Evolutionary conservation across 108 stramenopile genomes (phyloP).

Genomic region (Skeletonema menzelii): DNA sequence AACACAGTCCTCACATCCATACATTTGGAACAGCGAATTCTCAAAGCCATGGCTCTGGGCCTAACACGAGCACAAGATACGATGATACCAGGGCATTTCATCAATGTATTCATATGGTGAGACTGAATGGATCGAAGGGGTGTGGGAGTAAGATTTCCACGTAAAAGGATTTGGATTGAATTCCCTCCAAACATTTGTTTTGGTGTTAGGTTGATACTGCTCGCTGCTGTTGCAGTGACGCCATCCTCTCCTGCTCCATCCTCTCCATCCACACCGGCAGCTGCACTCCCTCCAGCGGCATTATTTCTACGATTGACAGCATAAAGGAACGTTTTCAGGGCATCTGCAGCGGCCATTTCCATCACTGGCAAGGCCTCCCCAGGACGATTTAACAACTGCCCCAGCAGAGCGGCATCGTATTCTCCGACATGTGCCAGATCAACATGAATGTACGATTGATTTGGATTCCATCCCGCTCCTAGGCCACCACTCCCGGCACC

Average conservation of each 20-base stretch:
- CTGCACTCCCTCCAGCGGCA: background rate
- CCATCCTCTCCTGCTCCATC: slow-evolving; percentile 24
- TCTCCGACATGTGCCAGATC: slow-evolving; percentile 86
- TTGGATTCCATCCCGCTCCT: slow-evolving; percentile 27
- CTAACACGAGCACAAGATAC: slow-evolving; percentile 85
- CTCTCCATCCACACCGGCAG: slow-evolving; percentile 10
- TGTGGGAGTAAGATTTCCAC: slow-evolving; percentile 71
- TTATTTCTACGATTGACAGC: slow-evolving; percentile 22
- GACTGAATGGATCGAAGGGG: slow-evolving; percentile 91
- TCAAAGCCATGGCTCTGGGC: slow-evolving; percentile 81
- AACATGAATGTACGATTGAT: slow-evolving; percentile 58
- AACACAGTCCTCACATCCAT: slow-evolving; percentile 57
- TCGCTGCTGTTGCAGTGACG: background rate
- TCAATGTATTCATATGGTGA: slow-evolving; percentile 89
- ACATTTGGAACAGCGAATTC: slow-evolving; percentile 88
- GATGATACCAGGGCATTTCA: slow-evolving; percentile 96
- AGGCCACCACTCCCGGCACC: slow-evolving; percentile 2
- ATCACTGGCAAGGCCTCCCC: slow-evolving; percentile 65
- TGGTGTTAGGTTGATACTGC: slow-evolving; percentile 20
- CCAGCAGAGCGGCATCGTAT: slow-evolving; percentile 82
- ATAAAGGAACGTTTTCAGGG: slow-evolving; percentile 68
- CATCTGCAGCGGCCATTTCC: slow-evolving; percentile 77
- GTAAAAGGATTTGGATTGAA: slow-evolving; percentile 76
- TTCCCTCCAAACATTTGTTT: slow-evolving; percentile 35
- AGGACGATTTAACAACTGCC: slow-evolving; percentile 68